Conservation (phyloP, 148 eudicot genomes). For the Camellia lanceoleosa region DNA sequence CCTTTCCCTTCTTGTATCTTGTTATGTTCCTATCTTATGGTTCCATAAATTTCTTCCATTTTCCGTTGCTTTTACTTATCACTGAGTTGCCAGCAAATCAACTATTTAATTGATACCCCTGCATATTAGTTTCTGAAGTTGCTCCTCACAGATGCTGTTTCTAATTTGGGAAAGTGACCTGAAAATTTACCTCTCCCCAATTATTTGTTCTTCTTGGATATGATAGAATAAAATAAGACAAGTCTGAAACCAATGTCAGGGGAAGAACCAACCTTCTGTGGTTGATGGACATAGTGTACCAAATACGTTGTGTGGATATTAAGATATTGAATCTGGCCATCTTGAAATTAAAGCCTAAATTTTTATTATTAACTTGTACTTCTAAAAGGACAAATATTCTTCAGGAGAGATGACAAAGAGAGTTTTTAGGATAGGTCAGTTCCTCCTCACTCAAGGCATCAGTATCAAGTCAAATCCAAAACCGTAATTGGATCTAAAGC, state of each 20-base stretch:
- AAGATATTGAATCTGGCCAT: background rate
- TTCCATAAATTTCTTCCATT: background rate
- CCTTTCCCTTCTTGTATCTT: constrained; percentile 3
- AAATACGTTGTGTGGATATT: background rate
- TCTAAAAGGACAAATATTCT: background rate
- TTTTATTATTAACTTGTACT: background rate
- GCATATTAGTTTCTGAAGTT: background rate
- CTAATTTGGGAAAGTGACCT: background rate
- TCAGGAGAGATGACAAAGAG: background rate
- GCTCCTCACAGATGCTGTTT: background rate
- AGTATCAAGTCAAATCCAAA: background rate
- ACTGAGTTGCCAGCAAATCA: background rate
- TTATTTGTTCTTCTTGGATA: too few relatives aligned
- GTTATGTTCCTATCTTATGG: background rate
- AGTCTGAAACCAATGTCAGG: background rate
- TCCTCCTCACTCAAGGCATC: background rate
- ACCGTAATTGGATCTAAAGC: too few relatives aligned
- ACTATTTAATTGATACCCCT: too few relatives aligned
- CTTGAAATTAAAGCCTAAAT: background rate
- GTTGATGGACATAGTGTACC: background rate
- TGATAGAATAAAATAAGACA: background rate
- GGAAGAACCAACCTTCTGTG: background rate
- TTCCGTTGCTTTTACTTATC: too few relatives aligned
- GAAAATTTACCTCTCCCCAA: background rate
- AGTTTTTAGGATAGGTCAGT: background rate